Percentiles rank a stretch among this genome's conserved stretches.
These are phyloP conservation scores for Acrodontium crateriforme DNA, from an alignment of 2,329 filamentous ascomycete genomes.

Conservation along the genomic window DNA sequence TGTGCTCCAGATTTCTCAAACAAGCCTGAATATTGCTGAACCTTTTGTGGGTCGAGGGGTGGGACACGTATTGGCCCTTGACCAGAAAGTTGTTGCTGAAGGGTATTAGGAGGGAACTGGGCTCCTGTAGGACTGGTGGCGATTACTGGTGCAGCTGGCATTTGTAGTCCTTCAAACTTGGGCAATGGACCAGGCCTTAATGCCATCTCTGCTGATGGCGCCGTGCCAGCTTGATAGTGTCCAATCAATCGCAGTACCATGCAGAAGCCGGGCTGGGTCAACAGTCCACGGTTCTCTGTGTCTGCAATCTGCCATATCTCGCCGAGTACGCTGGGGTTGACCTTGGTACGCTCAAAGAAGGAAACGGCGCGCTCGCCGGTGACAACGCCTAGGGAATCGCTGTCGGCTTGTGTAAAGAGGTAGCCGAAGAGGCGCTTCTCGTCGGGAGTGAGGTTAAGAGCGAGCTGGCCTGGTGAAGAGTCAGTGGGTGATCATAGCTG, in stretches of 20 bases:
- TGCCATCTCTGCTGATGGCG: constrained; percentile 68
- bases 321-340: constrained; percentile 74
- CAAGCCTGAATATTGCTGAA: constrained; percentile 71
- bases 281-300: constrained; percentile 84
- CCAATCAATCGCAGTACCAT: constrained; percentile 88
- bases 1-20: constrained; percentile 81
- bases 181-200: constrained; percentile 79
- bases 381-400: constrained; percentile 80
- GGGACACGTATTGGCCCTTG: constrained; percentile 68
- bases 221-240: constrained; percentile 77
- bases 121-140: constrained; percentile 7
- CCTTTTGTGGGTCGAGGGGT: constrained; percentile 75
- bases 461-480: constrained; percentile 21
- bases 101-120: constrained; percentile 11
- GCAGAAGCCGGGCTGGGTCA: constrained; percentile 86
- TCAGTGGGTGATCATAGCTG: no score
- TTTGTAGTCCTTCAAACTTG: constrained; percentile 68
- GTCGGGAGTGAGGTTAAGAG: constrained; percentile 62
- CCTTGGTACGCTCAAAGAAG: constrained; percentile 92
- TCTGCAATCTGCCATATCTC: constrained; percentile 99
- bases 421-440: constrained; percentile 91
- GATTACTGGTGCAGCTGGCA: constrained; percentile 17
- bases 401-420: constrained; percentile 85
- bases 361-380: constrained; percentile 92
- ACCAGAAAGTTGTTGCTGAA: constrained; percentile 20